Evolutionary conservation across 2,329 filamentous ascomycete genomes (phyloP), one percentile per base, ranked within the genome.

Genomic region (Colletotrichum lindemuthianum): DNA sequence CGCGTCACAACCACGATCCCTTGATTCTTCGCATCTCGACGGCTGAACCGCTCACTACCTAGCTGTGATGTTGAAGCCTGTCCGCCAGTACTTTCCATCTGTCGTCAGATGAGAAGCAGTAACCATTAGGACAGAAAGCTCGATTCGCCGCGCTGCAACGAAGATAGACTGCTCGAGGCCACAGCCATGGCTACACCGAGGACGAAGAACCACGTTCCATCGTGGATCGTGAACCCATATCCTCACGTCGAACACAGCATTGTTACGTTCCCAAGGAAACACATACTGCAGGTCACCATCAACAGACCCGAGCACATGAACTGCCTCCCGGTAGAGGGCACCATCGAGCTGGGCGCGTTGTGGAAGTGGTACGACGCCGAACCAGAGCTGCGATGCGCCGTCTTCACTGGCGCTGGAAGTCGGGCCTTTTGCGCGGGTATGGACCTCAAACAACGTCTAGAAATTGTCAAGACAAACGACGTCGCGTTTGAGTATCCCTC

Each of bases 401-500:
- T 86, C 10, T 78, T 87, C 49, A 86, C 84, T 0, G 84, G 84
- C 16, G 77, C 76, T 0, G 83, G 82, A 0, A 75, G 79, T 50
- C 73, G 80, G 37, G 79, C 84, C 0, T 86, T 86, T 69, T 86
- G 82, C 69, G 79, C 84, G 0, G 84, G 84, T 2, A 82, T 83
- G 60, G 84, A 86, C 66, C 69, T 86, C 7, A 84, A 85, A 73
- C 81, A 84, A 73, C 78, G 80, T 69, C 64, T 72, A 0, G 69
- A 70, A 44, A 71, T 71, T 56, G 66, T 73, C 66, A 60, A 74
- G 58, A 70, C 71, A 36, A 70, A 69, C 15, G 66, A 73, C 59
- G 68, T 73, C n/a, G 70, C 72, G 11, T 67, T 63, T 10, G 73
- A 73, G 8, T 81, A 82, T 63, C 65, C 66, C 16, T 65, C 67